phyloP scores from a whole-genome alignment of 331 rosid species.

The Acacia pycnantha region DNA sequence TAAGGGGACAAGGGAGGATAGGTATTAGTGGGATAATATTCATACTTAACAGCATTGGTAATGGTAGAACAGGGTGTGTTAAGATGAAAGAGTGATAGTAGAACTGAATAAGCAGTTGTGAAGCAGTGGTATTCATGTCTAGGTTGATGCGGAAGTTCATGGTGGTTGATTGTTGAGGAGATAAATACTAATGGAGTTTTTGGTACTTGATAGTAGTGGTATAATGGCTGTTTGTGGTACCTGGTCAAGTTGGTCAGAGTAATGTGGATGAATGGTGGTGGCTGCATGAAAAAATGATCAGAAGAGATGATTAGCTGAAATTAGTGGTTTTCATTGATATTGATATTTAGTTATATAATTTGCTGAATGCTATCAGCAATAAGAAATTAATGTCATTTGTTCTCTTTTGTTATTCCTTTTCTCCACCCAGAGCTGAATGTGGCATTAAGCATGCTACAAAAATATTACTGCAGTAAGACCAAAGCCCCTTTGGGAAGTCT shows the following conservation, averaged over 20 bases:
- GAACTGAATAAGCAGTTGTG: background rate
- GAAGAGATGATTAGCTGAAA: too few species aligned
- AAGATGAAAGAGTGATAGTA: background rate
- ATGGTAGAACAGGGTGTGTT: background rate
- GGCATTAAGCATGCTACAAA: background rate
- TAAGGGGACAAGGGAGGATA: background rate
- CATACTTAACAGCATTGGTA: background rate
- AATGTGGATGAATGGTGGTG: background rate
- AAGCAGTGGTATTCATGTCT: background rate
- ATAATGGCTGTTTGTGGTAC: background rate
- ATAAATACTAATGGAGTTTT: background rate
- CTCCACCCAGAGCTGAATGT: background rate
- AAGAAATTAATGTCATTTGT: background rate
- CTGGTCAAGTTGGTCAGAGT: background rate
- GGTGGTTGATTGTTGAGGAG: conserved; percentile 4
- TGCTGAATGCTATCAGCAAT: background rate
- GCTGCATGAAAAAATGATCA: background rate
- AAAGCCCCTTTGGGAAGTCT: too few species aligned
- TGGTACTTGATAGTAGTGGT: background rate
- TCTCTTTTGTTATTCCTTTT: background rate
- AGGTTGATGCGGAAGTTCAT: background rate
- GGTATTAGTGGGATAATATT: background rate
- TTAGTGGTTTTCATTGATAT: too few species aligned
- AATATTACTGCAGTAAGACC: background rate
- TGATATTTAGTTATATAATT: background rate